phyloP scores from a whole-genome alignment of 768 basidiomycete genomes.

The Tricholoma bakamatsutake region DNA sequence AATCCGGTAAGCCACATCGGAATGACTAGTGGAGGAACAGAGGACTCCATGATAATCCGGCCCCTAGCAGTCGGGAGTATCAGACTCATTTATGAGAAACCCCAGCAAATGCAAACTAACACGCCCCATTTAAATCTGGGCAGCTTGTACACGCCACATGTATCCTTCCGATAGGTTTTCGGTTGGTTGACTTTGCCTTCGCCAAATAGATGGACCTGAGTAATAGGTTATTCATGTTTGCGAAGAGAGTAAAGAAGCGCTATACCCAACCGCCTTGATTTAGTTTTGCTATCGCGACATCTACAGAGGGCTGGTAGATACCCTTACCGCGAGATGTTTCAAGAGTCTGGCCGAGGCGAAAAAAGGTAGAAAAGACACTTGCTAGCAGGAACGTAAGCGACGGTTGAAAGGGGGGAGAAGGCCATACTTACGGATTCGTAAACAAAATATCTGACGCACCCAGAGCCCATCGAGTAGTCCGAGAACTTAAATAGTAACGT shows the following conservation, averaged over 20 bases:
- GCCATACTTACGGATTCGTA: constrained; percentile 70
- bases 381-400: constrained; percentile 22
- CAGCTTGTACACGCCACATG: constrained; percentile 42
- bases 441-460: constrained; percentile 94
- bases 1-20: constrained; percentile 92
- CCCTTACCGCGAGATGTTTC: constrained; percentile 92
- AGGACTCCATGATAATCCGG: constrained; percentile 64
- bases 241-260: constrained; percentile 8
- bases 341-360: constrained; percentile 83
- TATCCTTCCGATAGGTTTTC: constrained; percentile 35
- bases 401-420: constrained; percentile 5
- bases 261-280: constrained; percentile 84
- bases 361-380: constrained; percentile 81
- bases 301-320: constrained; percentile 81
- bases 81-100: constrained; percentile 1
- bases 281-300: constrained; percentile 75
- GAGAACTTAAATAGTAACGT: constrained; percentile 49
- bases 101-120: constrained; percentile 42
- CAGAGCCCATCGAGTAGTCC: constrained; percentile 80
- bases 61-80: constrained; percentile 43
- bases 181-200: constrained; percentile 88
- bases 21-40: constrained; percentile 67
- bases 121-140: constrained; percentile 93
- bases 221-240: neutral
- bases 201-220: constrained; percentile 84